phyloP scores from a whole-genome alignment of 176 grass and related monocot species.

The Cenchrus purpureus region DNA sequence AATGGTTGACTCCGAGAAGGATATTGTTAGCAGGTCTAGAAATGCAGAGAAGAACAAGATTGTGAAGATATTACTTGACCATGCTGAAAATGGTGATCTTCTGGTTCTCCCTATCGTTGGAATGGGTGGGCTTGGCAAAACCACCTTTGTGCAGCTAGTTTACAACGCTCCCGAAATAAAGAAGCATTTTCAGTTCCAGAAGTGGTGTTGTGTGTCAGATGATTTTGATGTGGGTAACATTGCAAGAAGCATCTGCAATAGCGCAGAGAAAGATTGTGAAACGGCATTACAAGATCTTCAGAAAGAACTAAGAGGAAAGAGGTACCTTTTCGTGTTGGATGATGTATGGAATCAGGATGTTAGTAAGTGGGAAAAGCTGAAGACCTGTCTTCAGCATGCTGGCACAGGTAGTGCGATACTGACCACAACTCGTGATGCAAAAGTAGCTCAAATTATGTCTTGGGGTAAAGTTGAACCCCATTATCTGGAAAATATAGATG shows the following conservation, averaged over 20 bases:
- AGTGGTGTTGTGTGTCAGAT: too few species aligned
- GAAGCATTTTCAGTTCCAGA: too few species aligned
- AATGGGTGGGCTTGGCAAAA: too few species aligned
- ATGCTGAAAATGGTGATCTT: too few species aligned
- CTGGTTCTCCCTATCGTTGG: neutral
- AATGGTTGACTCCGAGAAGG: too few species aligned
- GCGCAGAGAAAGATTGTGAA: neutral
- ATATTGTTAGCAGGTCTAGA: too few species aligned
- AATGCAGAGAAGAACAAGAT: too few species aligned
- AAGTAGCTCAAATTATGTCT: neutral
- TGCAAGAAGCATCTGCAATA: neutral
- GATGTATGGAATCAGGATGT: neutral
- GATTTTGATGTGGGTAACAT: too few species aligned
- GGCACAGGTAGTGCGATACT: neutral
- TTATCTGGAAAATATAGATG: neutral
- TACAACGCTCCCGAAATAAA: too few species aligned
- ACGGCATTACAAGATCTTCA: neutral
- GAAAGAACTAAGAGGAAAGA: constrained; percentile 4
- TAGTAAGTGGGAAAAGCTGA: neutral
- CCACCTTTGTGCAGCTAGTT: too few species aligned
- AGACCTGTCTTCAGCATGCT: constrained; percentile 3
- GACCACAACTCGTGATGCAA: neutral
- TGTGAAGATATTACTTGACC: too few species aligned
- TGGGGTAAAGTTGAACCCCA: neutral
- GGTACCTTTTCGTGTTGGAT: neutral